Percentiles rank a stretch among this genome's conserved stretches.
Evolutionary conservation across 495 filamentous ascomycete genomes (phyloP).

Genomic region (Xylaria longipes): DNA sequence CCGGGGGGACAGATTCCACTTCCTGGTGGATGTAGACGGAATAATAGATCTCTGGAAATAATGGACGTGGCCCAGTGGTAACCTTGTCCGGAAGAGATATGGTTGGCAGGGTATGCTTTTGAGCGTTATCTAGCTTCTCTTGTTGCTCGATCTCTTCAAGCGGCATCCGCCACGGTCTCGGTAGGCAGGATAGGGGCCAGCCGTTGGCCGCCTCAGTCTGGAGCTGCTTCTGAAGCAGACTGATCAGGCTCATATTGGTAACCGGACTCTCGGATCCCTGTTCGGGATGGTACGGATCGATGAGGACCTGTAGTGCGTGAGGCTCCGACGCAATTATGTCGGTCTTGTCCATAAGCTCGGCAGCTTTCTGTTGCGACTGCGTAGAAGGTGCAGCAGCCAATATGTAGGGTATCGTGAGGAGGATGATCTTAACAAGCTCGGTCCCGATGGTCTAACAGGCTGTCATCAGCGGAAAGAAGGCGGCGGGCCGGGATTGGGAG

Average conservation of each 20-base stretch:
- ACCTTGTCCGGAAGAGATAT: constrained; percentile 78
- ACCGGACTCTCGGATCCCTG: constrained; percentile 42
- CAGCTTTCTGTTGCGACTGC: constrained; percentile 71
- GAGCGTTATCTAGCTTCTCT: constrained; percentile 61
- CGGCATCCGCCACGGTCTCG: constrained; percentile 78
- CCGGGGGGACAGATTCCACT: constrained; percentile 86
- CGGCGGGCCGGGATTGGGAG: background rate
- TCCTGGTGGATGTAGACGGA: constrained; percentile 92
- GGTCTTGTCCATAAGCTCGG: constrained; percentile 85
- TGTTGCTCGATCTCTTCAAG: constrained; percentile 55
- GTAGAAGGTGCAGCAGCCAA: constrained; percentile 71
- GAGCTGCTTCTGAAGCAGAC: constrained; percentile 83
- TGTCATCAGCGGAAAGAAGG: constrained; percentile 19
- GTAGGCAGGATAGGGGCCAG: constrained; percentile 82
- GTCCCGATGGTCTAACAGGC: constrained; percentile 69
- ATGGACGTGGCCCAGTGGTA: constrained; percentile 69
- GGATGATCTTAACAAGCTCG: constrained; percentile 93
- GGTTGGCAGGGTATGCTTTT: constrained; percentile 76
- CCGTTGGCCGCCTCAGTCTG: constrained; percentile 69
- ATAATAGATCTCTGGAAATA: constrained; percentile 92
- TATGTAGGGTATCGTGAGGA: constrained; percentile 90
- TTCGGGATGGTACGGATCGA: constrained; percentile 79
- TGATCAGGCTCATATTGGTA: constrained; percentile 69
- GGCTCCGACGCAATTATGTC: constrained; percentile 87
- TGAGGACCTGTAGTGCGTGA: constrained; percentile 79